Evolutionary conservation across 371 early-diverging fungal genomes (phyloP), one percentile per base, ranked within the genome.

Genomic region (Zopfochytrium polystomum): DNA sequence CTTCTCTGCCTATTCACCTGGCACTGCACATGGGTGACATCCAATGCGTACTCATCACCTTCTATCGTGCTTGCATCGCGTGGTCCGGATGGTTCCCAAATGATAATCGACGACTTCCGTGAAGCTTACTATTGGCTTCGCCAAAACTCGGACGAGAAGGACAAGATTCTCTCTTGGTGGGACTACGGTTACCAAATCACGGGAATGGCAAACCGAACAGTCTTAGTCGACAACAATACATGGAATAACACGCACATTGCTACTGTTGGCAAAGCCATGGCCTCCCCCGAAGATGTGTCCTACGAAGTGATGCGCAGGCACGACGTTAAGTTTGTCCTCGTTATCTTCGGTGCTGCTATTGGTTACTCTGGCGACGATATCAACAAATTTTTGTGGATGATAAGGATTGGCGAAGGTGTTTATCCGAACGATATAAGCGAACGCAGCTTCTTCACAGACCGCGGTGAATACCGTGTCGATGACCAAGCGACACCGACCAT

Each of bases 181-280:
- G 99, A 99, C 79, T 99, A 99, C 70, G 99, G 99, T 6, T 99
- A 99, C 77, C 99, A 99, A 81, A 92, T 99, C 66, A 94, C 99
- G 0, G 99, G 99, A 34, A 94, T 99, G 93, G 90, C 98, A 27
- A 91, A 96, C 71, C 86, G 99, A 30, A 89, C 95, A 0, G 93
- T 93, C 0, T 77, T 99, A 27, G 98, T 99, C 23, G 99, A 99
- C 79, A 99, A 99, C 86, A 99, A 99, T 75, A 99, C 99, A 0
- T 99, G 99, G 98, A 99, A 99, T 84, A 98, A 98, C 81, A 96
- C 97, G 2, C 98, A 98, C 67, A 99, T 99, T 72, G 98, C 98
- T 9, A 97, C 98, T 0, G 98, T 99, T 13, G 99, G 99, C 43
- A 88, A 88, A 66, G 93, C 92, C 50, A 87, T 99, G 89, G 83